Conservation (phyloP, 768 basidiomycete genomes). For the Pleurotus salmoneostramineus region DNA sequence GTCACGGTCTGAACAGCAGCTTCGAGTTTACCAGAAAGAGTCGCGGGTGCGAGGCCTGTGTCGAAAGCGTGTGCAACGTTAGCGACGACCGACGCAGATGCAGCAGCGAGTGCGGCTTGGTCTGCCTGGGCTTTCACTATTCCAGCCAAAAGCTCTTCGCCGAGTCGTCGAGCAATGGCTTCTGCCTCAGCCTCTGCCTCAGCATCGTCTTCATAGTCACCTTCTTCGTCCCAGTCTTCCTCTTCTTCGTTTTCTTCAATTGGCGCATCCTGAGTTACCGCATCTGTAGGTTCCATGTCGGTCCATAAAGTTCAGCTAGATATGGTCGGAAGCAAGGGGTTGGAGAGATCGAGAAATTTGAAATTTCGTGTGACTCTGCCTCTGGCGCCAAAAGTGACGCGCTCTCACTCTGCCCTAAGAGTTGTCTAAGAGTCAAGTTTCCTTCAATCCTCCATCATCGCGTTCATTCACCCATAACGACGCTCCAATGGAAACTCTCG, state of each 20-base stretch:
- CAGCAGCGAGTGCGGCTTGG: conserved; percentile 16
- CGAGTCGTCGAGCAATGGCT: conserved; percentile 67
- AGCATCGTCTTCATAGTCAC: conserved; percentile 38
- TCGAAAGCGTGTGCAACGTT: conserved; percentile 9
- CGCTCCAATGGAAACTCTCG: conserved; percentile 29
- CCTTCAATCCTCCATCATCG: neutral
- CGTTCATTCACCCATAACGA: conserved; percentile 21
- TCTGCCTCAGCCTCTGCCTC: conserved; percentile 68
- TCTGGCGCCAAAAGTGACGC: no score
- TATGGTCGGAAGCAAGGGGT: neutral
- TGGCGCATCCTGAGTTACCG: conserved; percentile 16
- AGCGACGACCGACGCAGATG: conserved; percentile 9
- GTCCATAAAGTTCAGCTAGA: neutral
- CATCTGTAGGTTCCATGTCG: neutral
- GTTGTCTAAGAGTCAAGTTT: neutral
- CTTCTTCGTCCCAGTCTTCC: conserved; percentile 32
- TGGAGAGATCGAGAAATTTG: neutral
- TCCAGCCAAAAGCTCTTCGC: conserved; percentile 78
- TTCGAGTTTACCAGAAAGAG: conserved; percentile 41
- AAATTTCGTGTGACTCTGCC: no score
- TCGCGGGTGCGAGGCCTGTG: conserved; percentile 2
- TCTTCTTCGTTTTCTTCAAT: conserved; percentile 38
- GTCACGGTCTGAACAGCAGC: conserved; percentile 64
- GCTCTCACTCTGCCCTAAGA: no score
- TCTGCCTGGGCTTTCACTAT: conserved; percentile 60